Evolutionary conservation across 768 basidiomycete species (phyloP), one percentile per base, ranked within the genome.

Genomic region (Tulasnella calospora): DNA sequence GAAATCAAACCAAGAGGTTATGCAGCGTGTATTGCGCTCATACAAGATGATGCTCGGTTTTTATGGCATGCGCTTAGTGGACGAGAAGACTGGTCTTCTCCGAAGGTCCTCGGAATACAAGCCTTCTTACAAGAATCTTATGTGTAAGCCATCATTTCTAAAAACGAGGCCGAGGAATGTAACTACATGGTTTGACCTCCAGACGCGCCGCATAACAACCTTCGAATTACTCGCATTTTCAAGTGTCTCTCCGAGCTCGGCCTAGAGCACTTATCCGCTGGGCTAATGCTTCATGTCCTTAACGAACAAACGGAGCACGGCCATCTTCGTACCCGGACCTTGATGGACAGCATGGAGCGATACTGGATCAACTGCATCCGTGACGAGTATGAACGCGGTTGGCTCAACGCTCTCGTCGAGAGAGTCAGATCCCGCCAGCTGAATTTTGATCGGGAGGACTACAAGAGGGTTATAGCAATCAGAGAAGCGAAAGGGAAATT

Each of bases 331-430:
- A 74, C 67, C n/a, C 80, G 81, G 13, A 83, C 84, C 15, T 84
- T 92, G 72, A 82, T 83, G 72, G 83, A 84, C 80, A 93, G 92
- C 82, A 92, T 93, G 91, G 92, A 92, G 79, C 85, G 86, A 78
- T 94, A 91, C 90, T 93, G 92, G 92, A 89, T 89, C 27, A 91
- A 91, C 81, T 93, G 92, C 82, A 84, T 92, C 73, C 86, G 92
- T 79, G 86, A 90, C 80, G 86, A 87, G n/a, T 84, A 85, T 79
- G 90, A 92, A 80, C 86, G 92, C 80, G 82, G 83, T 35, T 90
- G 88, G 87, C 86, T 93, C 51, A 84, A 86, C 40, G 83, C 82
- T n/a, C 80, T 87, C 74, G 88, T 92, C 41, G 78, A 80, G 73
- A 87, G 86, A 74, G 90, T 89, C 55, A 88, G 92, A 74, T 79